phyloP scores from a whole-genome alignment of 1,284 basidiomycete genomes.

The Tylopilus sp. region DNA sequence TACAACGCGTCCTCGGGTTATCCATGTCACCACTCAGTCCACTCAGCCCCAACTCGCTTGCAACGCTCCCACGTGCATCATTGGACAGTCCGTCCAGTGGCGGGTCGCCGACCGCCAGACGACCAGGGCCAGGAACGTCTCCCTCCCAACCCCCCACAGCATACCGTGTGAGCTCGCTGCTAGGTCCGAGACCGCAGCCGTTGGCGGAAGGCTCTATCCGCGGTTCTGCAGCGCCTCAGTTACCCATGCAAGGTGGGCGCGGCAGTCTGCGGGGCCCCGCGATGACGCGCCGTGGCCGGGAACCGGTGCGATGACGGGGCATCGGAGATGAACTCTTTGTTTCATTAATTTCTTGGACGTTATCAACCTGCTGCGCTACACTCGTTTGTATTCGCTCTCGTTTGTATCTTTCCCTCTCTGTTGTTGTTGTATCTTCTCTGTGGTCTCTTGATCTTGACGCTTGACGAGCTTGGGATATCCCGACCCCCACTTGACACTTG shows the following conservation, averaged over 20 bases:
- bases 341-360: no score
- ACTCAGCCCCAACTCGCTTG: slow-evolving; percentile 7
- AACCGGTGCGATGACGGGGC: not conserved
- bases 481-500: slow-evolving; percentile 2
- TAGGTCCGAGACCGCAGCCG: slow-evolving; percentile 44
- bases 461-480: slow-evolving; percentile 35
- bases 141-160: slow-evolving; percentile 3
- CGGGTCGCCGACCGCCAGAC: slow-evolving; percentile 2
- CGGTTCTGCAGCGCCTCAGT: slow-evolving; percentile 32
- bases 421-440: slow-evolving; percentile 8
- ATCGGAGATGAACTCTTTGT: slow-evolving; percentile 1
- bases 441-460: slow-evolving; percentile 17
- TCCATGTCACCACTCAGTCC: slow-evolving; percentile 36
- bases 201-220: slow-evolving; percentile 33
- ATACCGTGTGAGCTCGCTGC: slow-evolving; percentile 34
- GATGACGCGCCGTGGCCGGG: slow-evolving; percentile 10
- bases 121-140: slow-evolving; percentile 12
- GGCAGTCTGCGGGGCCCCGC: slow-evolving; percentile 18
- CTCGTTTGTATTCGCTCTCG: no score
- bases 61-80: not conserved
- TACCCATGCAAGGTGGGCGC: slow-evolving; percentile 46
- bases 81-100: not conserved
- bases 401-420: no score
- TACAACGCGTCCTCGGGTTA: slow-evolving; percentile 44
- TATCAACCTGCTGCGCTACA: no score